Base-by-base conservation (phyloP, 306 rosid genomes). In the Rosa chinensis region DNA sequence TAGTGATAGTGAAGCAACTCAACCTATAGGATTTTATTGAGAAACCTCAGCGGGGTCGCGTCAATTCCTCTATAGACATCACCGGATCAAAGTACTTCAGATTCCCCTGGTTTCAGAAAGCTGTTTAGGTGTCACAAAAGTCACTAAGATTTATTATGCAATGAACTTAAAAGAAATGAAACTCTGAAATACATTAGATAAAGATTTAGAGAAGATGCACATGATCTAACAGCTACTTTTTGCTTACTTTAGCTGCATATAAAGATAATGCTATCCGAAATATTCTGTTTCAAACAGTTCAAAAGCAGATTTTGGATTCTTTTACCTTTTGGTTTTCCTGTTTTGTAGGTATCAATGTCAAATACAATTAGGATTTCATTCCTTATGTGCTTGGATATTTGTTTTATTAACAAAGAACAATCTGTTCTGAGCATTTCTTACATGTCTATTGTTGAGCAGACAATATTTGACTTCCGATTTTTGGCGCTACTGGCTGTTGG, bases 381-480 rank as follows among this genome's bases (percentile, higher is more conserved):
- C 25, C 44, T 43, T 25, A 0, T 28, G 1, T 28, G 12, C 13
- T 47, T 12, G 9, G 16, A n/a, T n/a, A 1, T 16, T 6, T 28
- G 53, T 12, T 12, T 39, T 10, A 44, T 58, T 44, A 3, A 0
- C 9, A 5, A 44, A 8, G 47, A 37, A 21, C 72, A 70, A 67
- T 52, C 28, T 77, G 72, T 58, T 44, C 79, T 45, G 20, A 20
- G 50, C n/a, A 66, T 66, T 82, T 73, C 55, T 81, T n/a, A 23
- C 47, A 77, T 75, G 20, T 79, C 28, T 35, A 11, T 37, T 77
- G 77, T 73, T 86, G 86, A 71, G 84, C 96, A 95, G 99, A 67
- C 81, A 37, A 93, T 95, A 82, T 95, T 95, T 66, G 94, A 95
- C 85, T 95, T 95, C 85, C 98, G 98, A 14, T 95, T 95, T 89